phyloP scores from a whole-genome alignment of 2,329 filamentous ascomycete genomes.

The Boeremia lycopersici region DNA sequence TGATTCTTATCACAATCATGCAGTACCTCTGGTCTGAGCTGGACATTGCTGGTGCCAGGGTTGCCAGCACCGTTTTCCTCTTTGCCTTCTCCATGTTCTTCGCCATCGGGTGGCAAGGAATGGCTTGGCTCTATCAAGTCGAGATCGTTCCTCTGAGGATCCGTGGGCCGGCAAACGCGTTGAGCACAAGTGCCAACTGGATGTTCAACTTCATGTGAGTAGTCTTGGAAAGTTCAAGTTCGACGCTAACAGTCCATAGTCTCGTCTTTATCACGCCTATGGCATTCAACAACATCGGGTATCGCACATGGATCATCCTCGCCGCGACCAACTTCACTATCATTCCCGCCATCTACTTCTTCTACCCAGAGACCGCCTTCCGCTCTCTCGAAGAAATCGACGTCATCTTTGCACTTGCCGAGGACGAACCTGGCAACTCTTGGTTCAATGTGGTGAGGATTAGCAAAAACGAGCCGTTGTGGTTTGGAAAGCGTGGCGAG shows the following conservation, averaged over 20 bases:
- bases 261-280: slow-evolving; percentile 71
- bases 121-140: slow-evolving; percentile 67
- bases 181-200: slow-evolving; percentile 91
- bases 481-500: slow-evolving; percentile 63
- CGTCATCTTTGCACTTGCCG: slow-evolving; percentile 62
- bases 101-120: slow-evolving; percentile 77
- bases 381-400: slow-evolving; percentile 70
- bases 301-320: slow-evolving; percentile 65
- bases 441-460: slow-evolving; percentile 56
- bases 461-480: slow-evolving; percentile 58
- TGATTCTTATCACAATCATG: slow-evolving; percentile 39
- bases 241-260: slow-evolving; percentile 42
- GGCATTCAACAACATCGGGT: slow-evolving; percentile 61
- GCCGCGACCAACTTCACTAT: slow-evolving; percentile 58
- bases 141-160: slow-evolving; percentile 89
- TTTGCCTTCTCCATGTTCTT: slow-evolving; percentile 92
- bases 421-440: slow-evolving; percentile 56
- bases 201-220: slow-evolving; percentile 61
- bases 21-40: slow-evolving; percentile 34
- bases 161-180: slow-evolving; percentile 81
- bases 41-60: slow-evolving; percentile 30
- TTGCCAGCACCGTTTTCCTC: slow-evolving; percentile 68
- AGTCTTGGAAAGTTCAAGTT: slow-evolving; percentile 25
- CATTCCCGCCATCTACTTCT: slow-evolving; percentile 62
- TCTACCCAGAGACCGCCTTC: slow-evolving; percentile 65